Conservation (phyloP, 129 eudicot species). For the Flaveria bidentis region DNA sequence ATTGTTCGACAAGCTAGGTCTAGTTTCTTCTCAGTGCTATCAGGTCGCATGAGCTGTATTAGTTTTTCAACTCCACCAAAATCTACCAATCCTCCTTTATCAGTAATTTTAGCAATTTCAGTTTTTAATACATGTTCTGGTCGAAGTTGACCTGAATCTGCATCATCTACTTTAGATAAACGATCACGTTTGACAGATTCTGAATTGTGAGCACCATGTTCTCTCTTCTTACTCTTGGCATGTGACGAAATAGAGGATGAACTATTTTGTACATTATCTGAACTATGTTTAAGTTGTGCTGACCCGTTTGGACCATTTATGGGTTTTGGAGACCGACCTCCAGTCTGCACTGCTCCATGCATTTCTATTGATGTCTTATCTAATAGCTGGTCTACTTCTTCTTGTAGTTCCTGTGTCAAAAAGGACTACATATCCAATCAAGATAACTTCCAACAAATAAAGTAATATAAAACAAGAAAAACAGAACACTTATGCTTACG, state of each 20-base stretch:
- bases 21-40: constrained; percentile 44
- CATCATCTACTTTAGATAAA: constrained; percentile 55
- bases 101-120: constrained; percentile 77
- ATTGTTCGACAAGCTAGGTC: constrained; percentile 47
- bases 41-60: constrained; percentile 61
- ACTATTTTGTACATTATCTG: constrained; percentile 69
- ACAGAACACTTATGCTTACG: constrained; percentile 48
- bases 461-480: background rate
- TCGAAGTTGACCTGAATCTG: constrained; percentile 52
- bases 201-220: constrained; percentile 48
- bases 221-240: constrained; percentile 79
- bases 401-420: constrained; percentile 65
- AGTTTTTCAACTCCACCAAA: constrained; percentile 55
- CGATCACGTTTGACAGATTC: constrained; percentile 62
- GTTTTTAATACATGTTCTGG: constrained; percentile 53
- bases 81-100: constrained; percentile 72
- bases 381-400: constrained; percentile 81
- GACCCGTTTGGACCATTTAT: constrained; percentile 49
- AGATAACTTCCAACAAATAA: constrained; percentile 26
- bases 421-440: constrained; percentile 38
- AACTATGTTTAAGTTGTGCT: constrained; percentile 58
- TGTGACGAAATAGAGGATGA: constrained; percentile 57
- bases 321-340: constrained; percentile 84
- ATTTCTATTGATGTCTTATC: constrained; percentile 55
- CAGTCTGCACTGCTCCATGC: constrained; percentile 71